phyloP scores from a whole-genome alignment of 768 basidiomycete species.

The Daedaleopsis nitida region DNA sequence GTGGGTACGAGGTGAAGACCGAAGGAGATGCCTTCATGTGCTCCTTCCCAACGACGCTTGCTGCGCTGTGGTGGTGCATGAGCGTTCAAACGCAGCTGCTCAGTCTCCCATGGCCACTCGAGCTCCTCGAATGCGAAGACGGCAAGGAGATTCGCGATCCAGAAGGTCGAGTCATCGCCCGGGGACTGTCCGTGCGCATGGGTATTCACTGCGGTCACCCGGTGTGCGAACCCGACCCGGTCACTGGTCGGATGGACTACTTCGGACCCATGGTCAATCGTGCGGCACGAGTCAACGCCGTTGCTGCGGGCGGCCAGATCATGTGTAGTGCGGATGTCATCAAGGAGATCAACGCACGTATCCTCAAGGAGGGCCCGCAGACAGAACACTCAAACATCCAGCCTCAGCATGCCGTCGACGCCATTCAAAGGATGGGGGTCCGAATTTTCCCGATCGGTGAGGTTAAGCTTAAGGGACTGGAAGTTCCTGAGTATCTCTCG shows the following conservation, averaged over 20 bases:
- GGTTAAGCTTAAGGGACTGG: constrained; percentile 91
- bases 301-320: constrained; percentile 91
- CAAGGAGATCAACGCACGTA: constrained; percentile 70
- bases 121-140: constrained; percentile 91
- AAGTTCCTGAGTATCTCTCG: constrained; percentile 87
- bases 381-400: constrained; percentile 64
- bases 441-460: constrained; percentile 80
- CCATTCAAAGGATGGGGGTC: constrained; percentile 71
- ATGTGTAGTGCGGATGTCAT: constrained; percentile 88
- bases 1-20: constrained; percentile 98
- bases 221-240: constrained; percentile 79
- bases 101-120: constrained; percentile 85
- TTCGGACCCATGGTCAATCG: constrained; percentile 97
- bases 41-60: constrained; percentile 86
- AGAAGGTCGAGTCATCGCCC: constrained; percentile 67
- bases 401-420: constrained; percentile 65
- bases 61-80: constrained; percentile 89
- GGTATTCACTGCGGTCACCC: constrained; percentile 94
- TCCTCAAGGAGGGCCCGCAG: constrained; percentile 54
- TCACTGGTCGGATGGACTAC: constrained; percentile 88
- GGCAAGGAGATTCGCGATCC: constrained; percentile 77
- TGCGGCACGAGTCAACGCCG: constrained; percentile 79
- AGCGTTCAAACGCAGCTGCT: constrained; percentile 84
- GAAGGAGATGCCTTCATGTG: constrained; percentile 99
- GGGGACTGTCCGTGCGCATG: constrained; percentile 95